Conservation (phyloP, 2,329 filamentous ascomycete genomes). For the Helminthosporium solani region DNA sequence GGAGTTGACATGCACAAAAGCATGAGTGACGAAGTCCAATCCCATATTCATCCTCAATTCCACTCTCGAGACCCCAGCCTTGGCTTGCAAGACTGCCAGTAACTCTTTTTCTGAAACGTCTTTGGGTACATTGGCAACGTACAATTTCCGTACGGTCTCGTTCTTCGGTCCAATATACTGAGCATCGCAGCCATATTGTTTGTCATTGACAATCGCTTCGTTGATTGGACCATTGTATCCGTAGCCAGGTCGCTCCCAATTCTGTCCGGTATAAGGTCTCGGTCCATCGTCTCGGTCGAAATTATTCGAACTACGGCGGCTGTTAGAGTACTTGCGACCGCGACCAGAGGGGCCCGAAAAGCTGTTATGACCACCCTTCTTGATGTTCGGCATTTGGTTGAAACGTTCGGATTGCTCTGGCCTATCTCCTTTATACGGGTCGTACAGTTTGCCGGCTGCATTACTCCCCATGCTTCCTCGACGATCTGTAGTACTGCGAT, state of each 20-base stretch:
- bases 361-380: constrained; percentile 14
- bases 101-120: constrained; percentile 17
- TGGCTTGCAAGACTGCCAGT: constrained; percentile 5
- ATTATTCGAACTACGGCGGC: constrained; percentile 12
- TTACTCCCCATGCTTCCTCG: constrained; percentile 12
- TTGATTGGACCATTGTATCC: constrained; percentile 15
- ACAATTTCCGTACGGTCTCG: constrained; percentile 27
- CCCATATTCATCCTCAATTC: constrained; percentile 1
- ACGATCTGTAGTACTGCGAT: constrained; percentile 10
- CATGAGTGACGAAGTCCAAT: constrained; percentile 1
- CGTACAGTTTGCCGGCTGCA: constrained; percentile 18
- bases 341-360: constrained; percentile 15
- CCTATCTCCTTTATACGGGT: constrained; percentile 27
- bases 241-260: constrained; percentile 7
- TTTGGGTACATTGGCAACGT: constrained; percentile 24
- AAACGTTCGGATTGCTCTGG: constrained; percentile 24
- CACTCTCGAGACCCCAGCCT: neutral
- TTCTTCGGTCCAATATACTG: constrained; percentile 36
- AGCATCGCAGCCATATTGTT: constrained; percentile 23
- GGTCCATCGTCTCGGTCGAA: constrained; percentile 9
- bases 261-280: constrained; percentile 4
- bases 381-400: constrained; percentile 13
- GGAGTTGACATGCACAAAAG: constrained; percentile 7
- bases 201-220: constrained; percentile 19
- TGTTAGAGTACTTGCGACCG: constrained; percentile 23